Evolutionary conservation across 768 basidiomycete species (phyloP).

Genomic region (Cantharellus cinnabarinus): DNA sequence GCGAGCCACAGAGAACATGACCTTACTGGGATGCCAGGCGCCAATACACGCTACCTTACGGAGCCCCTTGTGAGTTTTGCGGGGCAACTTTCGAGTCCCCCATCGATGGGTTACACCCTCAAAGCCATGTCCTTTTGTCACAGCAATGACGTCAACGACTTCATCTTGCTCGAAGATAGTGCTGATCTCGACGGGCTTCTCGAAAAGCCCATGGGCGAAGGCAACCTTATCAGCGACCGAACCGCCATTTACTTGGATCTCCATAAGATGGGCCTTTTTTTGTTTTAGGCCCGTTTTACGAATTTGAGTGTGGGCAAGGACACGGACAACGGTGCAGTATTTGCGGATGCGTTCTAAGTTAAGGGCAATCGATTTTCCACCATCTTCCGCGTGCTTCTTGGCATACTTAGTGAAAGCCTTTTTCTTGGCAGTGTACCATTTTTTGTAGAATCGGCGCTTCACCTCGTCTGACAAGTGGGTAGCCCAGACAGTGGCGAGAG

Average conservation of each 20-base stretch:
- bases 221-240: constrained; percentile 87
- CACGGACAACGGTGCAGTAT: constrained; percentile 99
- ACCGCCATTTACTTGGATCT: constrained; percentile 99
- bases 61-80: constrained; percentile 99
- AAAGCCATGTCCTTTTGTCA: constrained; percentile 98
- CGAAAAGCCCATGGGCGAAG: constrained; percentile 82
- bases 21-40: constrained; percentile 96
- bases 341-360: constrained; percentile 99
- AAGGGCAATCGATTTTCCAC: constrained; percentile 75
- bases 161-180: constrained; percentile 93
- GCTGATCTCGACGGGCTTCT: constrained; percentile 79
- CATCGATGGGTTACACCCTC: constrained; percentile 99
- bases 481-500: constrained; percentile 93
- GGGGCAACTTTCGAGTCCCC: constrained; percentile 96
- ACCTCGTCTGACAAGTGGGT: constrained; percentile 93
- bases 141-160: constrained; percentile 88
- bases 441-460: constrained; percentile 99
- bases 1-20: constrained; percentile 99
- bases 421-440: constrained; percentile 99
- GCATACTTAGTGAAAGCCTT: constrained; percentile 99
- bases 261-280: constrained; percentile 99
- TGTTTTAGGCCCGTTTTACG: constrained; percentile 93
- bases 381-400: constrained; percentile 94
- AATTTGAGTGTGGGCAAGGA: constrained; percentile 97
- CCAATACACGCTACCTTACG: constrained; percentile 99